A percentile compares a stretch with the other conserved stretches of the same genome.
Conservation (phyloP, 2,329 filamentous ascomycete species). For the Diaporthe sp. region DNA sequence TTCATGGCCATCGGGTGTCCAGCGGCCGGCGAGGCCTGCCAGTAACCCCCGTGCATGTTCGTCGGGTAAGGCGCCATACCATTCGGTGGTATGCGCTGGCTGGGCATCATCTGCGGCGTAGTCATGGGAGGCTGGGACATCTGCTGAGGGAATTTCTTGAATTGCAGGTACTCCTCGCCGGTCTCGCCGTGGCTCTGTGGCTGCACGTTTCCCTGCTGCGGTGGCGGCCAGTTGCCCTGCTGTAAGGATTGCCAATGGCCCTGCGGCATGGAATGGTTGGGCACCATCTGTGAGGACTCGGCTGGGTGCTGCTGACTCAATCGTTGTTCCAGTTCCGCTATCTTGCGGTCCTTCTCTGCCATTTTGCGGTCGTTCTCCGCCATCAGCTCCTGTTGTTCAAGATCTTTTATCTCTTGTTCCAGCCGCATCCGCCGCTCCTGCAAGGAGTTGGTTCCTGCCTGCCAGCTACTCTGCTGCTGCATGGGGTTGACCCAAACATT, state of each 20-base stretch:
- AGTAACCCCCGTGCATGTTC: neutral
- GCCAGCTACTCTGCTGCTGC: neutral
- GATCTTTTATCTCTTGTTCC: neutral
- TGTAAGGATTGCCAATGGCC: neutral
- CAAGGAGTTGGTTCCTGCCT: neutral
- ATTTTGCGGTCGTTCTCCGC: neutral
- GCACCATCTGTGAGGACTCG: neutral
- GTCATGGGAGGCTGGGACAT: neutral
- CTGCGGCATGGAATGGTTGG: neutral
- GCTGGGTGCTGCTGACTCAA: neutral
- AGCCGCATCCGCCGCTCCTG: neutral
- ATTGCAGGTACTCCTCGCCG: neutral
- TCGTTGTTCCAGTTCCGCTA: neutral
- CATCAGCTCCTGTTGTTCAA: neutral
- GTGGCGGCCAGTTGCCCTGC: neutral
- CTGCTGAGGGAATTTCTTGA: neutral
- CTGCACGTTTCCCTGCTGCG: neutral
- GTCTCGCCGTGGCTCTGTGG: too few relatives aligned
- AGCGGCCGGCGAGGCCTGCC: neutral
- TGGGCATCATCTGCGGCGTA: neutral
- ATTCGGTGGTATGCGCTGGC: neutral
- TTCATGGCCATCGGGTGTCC: neutral
- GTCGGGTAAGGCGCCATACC: neutral
- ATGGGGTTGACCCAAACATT: neutral
- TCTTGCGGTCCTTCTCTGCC: neutral